Percentiles rank a stretch among this genome's conserved stretches.
Evolutionary conservation across 2,329 filamentous ascomycete species (phyloP).

Genomic region (Epichloe festucae): DNA sequence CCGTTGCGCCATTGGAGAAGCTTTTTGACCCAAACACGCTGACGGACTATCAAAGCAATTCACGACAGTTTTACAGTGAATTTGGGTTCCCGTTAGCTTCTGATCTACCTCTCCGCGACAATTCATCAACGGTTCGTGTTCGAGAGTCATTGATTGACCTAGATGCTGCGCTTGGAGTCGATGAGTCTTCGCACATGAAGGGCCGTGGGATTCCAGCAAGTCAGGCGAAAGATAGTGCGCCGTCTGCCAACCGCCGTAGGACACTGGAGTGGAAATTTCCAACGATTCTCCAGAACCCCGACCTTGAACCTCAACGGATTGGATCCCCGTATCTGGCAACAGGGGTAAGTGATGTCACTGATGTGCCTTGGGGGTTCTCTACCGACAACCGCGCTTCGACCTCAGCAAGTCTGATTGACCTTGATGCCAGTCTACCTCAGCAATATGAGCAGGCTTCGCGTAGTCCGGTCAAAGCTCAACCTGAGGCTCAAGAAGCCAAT

Average conservation of each 20-base stretch:
- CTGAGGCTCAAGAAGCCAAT: background rate
- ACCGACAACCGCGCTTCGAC: constrained; percentile 28
- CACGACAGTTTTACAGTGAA: no score
- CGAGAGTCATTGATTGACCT: constrained; percentile 53
- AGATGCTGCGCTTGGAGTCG: constrained; percentile 41
- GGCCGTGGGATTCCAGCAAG: no score
- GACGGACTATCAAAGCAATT: no score
- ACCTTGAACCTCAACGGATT: constrained; percentile 30
- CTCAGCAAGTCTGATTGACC: constrained; percentile 34
- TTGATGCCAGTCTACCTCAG: constrained; percentile 38
- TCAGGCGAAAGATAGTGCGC: no score
- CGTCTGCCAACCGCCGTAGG: constrained; percentile 9
- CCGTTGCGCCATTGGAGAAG: no score
- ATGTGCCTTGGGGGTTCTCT: background rate
- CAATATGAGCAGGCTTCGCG: background rate
- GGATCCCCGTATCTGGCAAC: constrained; percentile 7
- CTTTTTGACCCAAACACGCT: no score
- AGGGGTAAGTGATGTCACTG: background rate
- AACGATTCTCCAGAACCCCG: constrained; percentile 27
- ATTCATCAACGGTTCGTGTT: constrained; percentile 35
- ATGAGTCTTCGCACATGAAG: no score
- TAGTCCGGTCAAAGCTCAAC: background rate
- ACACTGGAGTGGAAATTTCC: constrained; percentile 48
- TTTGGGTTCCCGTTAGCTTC: constrained; percentile 33
- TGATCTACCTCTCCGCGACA: constrained; percentile 45